Evolutionary conservation across 208 protist species (phyloP), one percentile per base, ranked within the genome.

Genomic region (Trypanosoma conorhini): DNA sequence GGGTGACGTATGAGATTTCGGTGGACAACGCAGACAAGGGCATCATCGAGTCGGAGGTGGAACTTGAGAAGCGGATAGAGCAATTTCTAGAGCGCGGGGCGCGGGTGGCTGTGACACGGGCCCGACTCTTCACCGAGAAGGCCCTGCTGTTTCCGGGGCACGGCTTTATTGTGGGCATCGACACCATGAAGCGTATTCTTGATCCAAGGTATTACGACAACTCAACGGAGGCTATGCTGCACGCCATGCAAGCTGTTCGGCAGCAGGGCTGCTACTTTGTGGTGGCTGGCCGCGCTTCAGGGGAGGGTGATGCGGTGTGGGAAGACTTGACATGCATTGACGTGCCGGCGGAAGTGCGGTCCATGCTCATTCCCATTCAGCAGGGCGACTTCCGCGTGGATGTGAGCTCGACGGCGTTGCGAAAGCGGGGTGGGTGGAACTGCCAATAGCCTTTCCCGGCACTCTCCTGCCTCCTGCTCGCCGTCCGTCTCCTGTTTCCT

Each of bases 151-250:
- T 94, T 62, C 82, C 85, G 5, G 70, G 77, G 4, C 76, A 90
- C 60, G 86, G 85, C 15, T 87, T 94, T 64, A 72, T 94, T 48
- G 80, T 92, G 10, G 89, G 89, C 22, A 67, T 92, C 22, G 89
- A 94, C 74, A 94, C 89, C 19, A 86, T 83, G 15, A 62, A 70
- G 63, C 82, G 89, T 28, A 74, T 94, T 38, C 62, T 94, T 31
- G 80, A 92, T 61, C 76, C 77, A 19, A 64, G 81, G 71, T 82
- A 94, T 84, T 94, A 92, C 81, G 73, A 67, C 7, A 57, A 76
- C 28, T 64, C 57, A 24, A 33, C 10, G 21, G 70, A 62, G n/a
- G 57, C 50, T 3, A 67, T 83, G 68, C 42, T 79, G 35, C 55
- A 54, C 3, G 61, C 60, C 1, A 64, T 83, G 63, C 56, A 54